Percentiles rank a stretch among this genome's conserved stretches.
phyloP scores from a whole-genome alignment of 208 protist species.

The Spongospora subterranea region DNA sequence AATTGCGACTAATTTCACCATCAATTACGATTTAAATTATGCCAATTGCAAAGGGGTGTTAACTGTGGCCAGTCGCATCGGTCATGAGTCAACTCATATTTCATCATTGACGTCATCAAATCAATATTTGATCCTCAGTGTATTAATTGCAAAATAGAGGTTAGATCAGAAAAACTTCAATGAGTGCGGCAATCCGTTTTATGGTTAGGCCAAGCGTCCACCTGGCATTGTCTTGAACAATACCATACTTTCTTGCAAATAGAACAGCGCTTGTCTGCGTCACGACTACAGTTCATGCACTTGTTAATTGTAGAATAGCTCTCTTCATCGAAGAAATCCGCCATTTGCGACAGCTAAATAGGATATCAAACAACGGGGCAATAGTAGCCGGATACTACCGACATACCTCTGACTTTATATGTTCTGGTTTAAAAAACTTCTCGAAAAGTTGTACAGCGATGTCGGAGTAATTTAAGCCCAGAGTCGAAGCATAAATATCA shows the following conservation, averaged over 20 bases:
- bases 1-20: not conserved
- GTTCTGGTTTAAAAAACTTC: not conserved
- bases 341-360: not conserved
- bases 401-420: not conserved
- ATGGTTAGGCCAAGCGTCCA: slow-evolving; percentile 27
- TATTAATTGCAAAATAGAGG: no score
- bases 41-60: not conserved
- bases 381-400: not conserved
- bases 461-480: not conserved
- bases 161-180: no score
- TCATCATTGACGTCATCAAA: not conserved
- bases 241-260: slow-evolving; percentile 26
- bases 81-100: not conserved
- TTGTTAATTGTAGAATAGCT: not conserved
- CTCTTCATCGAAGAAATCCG: not conserved
- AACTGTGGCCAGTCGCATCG: not conserved
- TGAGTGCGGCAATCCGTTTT: no score
- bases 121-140: not conserved
- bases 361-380: not conserved
- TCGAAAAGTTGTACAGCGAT: not conserved
- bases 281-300: not conserved
- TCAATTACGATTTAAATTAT: not conserved
- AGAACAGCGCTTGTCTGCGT: slow-evolving; percentile 37
- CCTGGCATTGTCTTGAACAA: slow-evolving; percentile 50
- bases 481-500: not conserved